Conservation (phyloP, 2,329 filamentous ascomycete genomes). For the Coniella vitis region DNA sequence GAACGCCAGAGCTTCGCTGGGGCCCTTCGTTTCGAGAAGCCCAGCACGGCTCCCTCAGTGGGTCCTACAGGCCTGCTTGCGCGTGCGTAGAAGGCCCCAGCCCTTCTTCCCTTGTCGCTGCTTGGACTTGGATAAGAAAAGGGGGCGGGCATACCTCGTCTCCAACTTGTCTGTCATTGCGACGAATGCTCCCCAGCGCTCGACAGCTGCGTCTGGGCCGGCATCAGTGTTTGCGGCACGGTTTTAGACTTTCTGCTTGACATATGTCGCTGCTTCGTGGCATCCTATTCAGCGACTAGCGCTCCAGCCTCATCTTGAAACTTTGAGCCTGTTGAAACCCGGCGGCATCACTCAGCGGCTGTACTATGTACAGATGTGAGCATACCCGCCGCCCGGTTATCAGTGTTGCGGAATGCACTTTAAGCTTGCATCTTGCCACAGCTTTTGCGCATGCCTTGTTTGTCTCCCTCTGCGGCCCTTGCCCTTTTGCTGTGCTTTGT, state of each 20-base stretch:
- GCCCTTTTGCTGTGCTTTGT: no score
- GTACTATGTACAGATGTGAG: no score
- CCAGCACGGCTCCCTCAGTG: constrained; percentile 5
- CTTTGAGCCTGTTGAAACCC: background rate
- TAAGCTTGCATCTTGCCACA: no score
- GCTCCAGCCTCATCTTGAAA: background rate
- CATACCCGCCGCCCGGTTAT: background rate
- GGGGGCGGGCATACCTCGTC: constrained; percentile 10
- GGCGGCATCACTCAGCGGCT: background rate
- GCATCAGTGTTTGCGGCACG: background rate
- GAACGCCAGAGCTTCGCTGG: background rate
- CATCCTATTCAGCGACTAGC: background rate
- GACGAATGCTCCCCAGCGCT: background rate
- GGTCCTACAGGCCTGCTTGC: constrained; percentile 2
- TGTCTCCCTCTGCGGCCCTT: no score
- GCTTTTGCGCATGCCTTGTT: no score
- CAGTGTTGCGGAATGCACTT: background rate
- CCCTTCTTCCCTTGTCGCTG: background rate
- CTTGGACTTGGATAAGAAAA: constrained; percentile 1
- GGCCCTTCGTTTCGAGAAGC: constrained; percentile 11
- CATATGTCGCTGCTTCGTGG: background rate
- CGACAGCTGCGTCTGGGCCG: background rate
- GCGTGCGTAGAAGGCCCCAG: background rate
- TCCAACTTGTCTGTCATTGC: background rate
- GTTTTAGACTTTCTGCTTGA: background rate